These are phyloP conservation scores for Carallia brachiata DNA, from an alignment of 345 rosid genomes.

Conservation along the genomic window DNA sequence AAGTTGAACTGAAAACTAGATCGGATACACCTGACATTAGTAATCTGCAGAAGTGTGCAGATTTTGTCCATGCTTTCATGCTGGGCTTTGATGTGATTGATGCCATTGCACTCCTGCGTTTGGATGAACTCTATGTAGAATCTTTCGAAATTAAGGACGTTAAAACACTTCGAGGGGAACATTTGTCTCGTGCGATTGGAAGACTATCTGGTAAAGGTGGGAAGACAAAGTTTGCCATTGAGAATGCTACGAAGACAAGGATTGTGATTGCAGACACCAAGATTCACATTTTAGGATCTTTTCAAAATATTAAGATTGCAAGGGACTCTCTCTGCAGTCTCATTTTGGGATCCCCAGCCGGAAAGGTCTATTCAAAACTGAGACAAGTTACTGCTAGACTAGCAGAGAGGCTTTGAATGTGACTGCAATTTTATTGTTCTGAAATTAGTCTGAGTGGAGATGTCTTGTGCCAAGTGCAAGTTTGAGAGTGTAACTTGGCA, in stretches of 20 bases:
- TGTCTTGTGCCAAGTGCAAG: background rate
- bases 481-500: background rate
- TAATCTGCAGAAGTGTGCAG: constrained; percentile 80
- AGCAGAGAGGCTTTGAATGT: constrained; percentile 25
- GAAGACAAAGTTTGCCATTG: constrained; percentile 80
- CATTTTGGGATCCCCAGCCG: constrained; percentile 87
- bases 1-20: constrained; percentile 70
- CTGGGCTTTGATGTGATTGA: constrained; percentile 74
- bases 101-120: constrained; percentile 67
- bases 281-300: constrained; percentile 78
- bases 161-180: constrained; percentile 81
- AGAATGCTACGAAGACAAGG: constrained; percentile 83
- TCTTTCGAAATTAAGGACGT: constrained; percentile 91
- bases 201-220: constrained; percentile 89
- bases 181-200: constrained; percentile 79
- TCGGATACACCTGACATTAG: constrained; percentile 68
- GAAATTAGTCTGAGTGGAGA: background rate
- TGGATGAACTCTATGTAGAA: constrained; percentile 81
- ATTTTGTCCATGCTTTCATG: constrained; percentile 89
- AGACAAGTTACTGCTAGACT: constrained; percentile 29
- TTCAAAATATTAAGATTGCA: constrained; percentile 74
- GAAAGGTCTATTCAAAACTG: constrained; percentile 35
- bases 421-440: background rate
- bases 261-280: constrained; percentile 81
- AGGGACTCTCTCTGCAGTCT: constrained; percentile 86